These are phyloP conservation scores for Nicotiana paniculata DNA, from an alignment of 257 asterid genomes.

Conservation along the genomic window DNA sequence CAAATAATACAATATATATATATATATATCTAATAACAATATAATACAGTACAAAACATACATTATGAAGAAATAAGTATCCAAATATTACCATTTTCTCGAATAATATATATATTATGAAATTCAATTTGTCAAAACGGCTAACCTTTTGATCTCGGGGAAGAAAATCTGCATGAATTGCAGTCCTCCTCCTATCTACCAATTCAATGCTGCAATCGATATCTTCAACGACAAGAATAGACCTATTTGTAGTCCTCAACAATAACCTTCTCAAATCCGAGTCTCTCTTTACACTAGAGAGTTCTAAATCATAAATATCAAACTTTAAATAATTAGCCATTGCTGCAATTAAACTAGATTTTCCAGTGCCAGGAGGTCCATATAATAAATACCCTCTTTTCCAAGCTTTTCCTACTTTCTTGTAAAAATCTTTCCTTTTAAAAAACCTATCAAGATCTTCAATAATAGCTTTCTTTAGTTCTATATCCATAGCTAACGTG, in stretches of 20 bases:
- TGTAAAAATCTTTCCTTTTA: constrained; percentile 45
- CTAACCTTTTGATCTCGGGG: constrained; percentile 28
- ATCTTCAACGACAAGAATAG: constrained; percentile 68
- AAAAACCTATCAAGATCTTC: constrained; percentile 60
- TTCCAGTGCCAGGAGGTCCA: constrained; percentile 81
- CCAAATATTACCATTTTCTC: too few species aligned
- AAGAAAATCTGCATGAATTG: constrained; percentile 3
- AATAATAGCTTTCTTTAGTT: constrained; percentile 21
- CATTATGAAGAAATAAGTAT: too few species aligned
- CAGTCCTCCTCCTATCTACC: constrained; percentile 31
- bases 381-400: constrained; percentile 64
- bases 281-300: constrained; percentile 38
- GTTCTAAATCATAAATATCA: constrained; percentile 66
- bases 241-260: constrained; percentile 52
- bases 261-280: constrained; percentile 58
- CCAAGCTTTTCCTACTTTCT: constrained; percentile 75
- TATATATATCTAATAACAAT: too few species aligned
- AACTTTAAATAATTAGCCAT: constrained; percentile 64
- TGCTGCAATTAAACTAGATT: constrained; percentile 63
- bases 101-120: too few species aligned
- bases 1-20: too few species aligned
- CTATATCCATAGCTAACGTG: constrained; percentile 50
- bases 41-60: too few species aligned
- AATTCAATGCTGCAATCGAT: constrained; percentile 60
- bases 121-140: background rate